These are phyloP conservation scores for Alisma plantagoaquatica DNA, from an alignment of 106 monocot genomes.

Conservation along the genomic window DNA sequence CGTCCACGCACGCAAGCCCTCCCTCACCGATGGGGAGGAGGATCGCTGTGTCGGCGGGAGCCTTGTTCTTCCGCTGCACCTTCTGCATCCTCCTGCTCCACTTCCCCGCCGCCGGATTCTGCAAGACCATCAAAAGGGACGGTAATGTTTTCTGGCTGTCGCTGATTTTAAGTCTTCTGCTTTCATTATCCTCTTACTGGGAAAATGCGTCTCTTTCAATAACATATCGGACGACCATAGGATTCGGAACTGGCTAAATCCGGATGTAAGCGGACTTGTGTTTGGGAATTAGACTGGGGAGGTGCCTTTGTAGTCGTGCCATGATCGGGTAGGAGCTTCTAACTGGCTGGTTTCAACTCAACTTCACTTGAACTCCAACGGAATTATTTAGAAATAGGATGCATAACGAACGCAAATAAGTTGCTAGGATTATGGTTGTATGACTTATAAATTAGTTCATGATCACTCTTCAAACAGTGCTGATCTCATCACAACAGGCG, in stretches of 20 bases:
- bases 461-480: too few species aligned
- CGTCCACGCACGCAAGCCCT: too few species aligned
- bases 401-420: too few species aligned
- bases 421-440: too few species aligned
- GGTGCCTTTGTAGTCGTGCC: background rate
- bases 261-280: background rate
- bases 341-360: too few species aligned
- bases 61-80: too few species aligned
- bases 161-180: background rate
- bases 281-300: background rate
- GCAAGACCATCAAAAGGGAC: constrained; percentile 22
- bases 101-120: constrained; percentile 5
- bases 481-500: too few species aligned
- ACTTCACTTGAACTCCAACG: too few species aligned
- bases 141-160: background rate
- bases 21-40: too few species aligned
- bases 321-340: background rate
- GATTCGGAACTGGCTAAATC: background rate
- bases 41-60: too few species aligned
- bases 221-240: background rate
- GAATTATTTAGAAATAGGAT: too few species aligned
- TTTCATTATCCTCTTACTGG: background rate
- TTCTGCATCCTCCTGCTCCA: constrained; percentile 7
- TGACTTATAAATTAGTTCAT: too few species aligned
- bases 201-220: background rate